Evolutionary conservation across 768 basidiomycete species (phyloP).

Genomic region (Lentinus brumalis): DNA sequence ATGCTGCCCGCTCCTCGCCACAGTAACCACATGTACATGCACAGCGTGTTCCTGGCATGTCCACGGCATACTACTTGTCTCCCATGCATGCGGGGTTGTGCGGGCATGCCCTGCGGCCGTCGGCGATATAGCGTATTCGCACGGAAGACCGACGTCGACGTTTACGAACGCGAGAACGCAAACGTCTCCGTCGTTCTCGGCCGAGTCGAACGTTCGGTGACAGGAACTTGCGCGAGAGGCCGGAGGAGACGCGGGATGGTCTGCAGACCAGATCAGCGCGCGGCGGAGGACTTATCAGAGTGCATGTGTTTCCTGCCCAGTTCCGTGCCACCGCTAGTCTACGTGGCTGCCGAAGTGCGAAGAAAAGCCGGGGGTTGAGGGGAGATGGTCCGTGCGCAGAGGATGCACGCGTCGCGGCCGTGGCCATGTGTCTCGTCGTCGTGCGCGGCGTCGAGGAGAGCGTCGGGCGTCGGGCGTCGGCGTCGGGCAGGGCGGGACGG

Average conservation of each 20-base stretch:
- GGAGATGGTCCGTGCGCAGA: neutral
- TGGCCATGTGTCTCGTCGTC: neutral
- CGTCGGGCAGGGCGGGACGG: neutral
- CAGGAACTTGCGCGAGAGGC: neutral
- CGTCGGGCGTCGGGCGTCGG: neutral
- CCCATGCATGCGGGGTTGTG: neutral
- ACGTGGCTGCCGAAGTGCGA: neutral
- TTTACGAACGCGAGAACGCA: neutral
- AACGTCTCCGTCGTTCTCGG: neutral
- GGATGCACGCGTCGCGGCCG: neutral
- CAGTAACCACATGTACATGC: neutral
- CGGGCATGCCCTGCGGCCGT: neutral
- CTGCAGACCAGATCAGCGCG: neutral
- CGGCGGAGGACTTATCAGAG: neutral
- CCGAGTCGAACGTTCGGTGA: neutral
- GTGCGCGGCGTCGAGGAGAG: neutral
- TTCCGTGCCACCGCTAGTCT: neutral
- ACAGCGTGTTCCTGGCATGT: too few relatives aligned
- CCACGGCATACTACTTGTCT: neutral
- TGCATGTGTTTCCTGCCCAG: neutral
- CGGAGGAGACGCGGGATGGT: neutral
- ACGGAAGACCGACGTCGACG: neutral
- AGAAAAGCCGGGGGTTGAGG: neutral
- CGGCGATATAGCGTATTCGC: neutral
- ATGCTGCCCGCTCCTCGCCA: neutral